A percentile compares a stretch with the other conserved stretches of the same genome.
Evolutionary conservation across 2,329 filamentous ascomycete genomes (phyloP).

Genomic region (Cladosporium sp.): DNA sequence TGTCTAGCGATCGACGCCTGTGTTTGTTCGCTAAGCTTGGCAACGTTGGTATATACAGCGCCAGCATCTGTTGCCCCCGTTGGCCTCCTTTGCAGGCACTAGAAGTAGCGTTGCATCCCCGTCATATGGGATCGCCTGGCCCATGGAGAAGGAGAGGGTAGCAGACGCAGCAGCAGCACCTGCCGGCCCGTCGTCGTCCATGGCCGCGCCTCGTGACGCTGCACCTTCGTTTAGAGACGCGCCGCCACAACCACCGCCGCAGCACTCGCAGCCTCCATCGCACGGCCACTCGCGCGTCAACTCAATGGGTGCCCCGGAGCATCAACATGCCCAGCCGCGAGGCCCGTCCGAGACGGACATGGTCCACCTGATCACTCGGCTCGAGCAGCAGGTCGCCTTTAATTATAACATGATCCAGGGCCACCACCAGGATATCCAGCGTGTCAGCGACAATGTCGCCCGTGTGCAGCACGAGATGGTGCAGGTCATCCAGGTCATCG

Average conservation of each 20-base stretch:
- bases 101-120: not conserved
- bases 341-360: not conserved
- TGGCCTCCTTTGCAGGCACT: not conserved
- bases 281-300: conserved; percentile 11
- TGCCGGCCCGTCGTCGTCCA: not conserved
- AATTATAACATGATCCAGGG: conserved; percentile 40
- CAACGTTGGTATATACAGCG: conserved; percentile 10
- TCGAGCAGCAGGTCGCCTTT: conserved; percentile 47
- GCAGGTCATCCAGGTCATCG: conserved; percentile 31
- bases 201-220: conserved; percentile 7
- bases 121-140: conserved; percentile 6
- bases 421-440: conserved; percentile 39
- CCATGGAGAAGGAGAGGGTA: conserved; percentile 13
- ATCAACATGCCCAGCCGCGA: conserved; percentile 9
- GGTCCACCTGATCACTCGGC: conserved; percentile 25
- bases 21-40: not conserved
- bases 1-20: conserved; percentile 11
- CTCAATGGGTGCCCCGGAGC: conserved; percentile 10
- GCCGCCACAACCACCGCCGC: not conserved
- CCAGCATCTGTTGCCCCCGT: conserved; percentile 4
- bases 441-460: conserved; percentile 37
- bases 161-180: conserved; percentile 1
- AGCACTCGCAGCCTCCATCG: conserved; percentile 3
- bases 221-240: conserved; percentile 1
- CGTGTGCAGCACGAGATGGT: conserved; percentile 39